Evolutionary conservation across 164 flowering plant species (phyloP), one percentile per base, ranked within the genome.

Genomic region (Tetracentron sinense): DNA sequence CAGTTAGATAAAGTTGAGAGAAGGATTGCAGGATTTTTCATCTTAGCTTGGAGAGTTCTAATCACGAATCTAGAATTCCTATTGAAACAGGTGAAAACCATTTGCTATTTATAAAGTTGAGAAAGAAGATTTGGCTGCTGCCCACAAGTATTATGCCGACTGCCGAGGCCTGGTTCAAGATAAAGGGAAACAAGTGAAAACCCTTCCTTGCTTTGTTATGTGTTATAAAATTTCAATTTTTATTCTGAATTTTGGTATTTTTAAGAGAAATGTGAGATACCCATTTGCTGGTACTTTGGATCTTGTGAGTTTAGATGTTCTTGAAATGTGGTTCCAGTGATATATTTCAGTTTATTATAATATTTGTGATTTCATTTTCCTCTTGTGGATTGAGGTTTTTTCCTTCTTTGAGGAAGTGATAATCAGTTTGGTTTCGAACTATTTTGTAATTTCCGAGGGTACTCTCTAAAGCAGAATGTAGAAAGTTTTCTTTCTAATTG

Each of bases 141-240:
- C n/a, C n/a, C n/a, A n/a, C n/a, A 86, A 75, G 58, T 78, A 84
- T 22, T 92, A 96, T 69, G 98, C 98, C 4, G 98, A 92, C 86
- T 89, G n/a, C n/a, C n/a, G n/a, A n/a, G n/a, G n/a, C n/a, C n/a
- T n/a, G n/a, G n/a, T n/a, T n/a, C n/a, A n/a, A 85, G 68, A 87
- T 92, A 53, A 89, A 71, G 68, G 98, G 96, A 29, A 88, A 88
- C 75, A 92, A 85, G 98, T 89, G 62, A 35, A 16, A 62, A 42
- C 26, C 60, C 54, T 22, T 21, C 26, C 20, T 28, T 56, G 21
- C n/a, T n/a, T 14, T 42, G 50, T 22, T 50, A n/a, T 63, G 1
- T 12, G n/a, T 46, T 27, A 52, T 25, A 30, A 28, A 52, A 6
- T 63, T 53, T 53, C 25, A 1, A 4, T 29, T 50, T 27, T 56